Evolutionary conservation across 2,329 filamentous ascomycete species (phyloP).

Genomic region (Eutypella sp.): DNA sequence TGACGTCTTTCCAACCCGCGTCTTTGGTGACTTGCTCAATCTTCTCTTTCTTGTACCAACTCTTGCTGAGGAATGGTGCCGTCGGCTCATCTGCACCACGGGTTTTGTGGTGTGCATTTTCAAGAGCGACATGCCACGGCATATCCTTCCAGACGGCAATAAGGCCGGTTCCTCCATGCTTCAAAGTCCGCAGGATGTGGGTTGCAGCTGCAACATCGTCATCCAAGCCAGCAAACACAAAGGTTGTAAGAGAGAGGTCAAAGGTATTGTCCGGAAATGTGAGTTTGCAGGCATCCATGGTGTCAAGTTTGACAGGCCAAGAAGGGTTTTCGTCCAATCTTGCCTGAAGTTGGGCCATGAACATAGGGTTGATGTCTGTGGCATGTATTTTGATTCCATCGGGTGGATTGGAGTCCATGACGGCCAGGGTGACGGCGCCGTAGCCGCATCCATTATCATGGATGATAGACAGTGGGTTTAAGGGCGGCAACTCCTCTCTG

Average conservation of each 20-base stretch:
- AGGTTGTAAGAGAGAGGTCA: slow-evolving; percentile 8
- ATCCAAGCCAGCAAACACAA: slow-evolving; percentile 5
- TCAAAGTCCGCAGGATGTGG: slow-evolving; percentile 8
- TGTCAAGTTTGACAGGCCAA: slow-evolving; percentile 7
- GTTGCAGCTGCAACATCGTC: slow-evolving; percentile 6
- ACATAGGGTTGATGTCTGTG: slow-evolving; percentile 6
- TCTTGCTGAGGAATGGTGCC: slow-evolving; percentile 6
- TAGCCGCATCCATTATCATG: slow-evolving; percentile 13
- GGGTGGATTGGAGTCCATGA: slow-evolving; percentile 7
- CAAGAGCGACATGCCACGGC: slow-evolving; percentile 8
- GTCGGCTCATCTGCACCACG: slow-evolving; percentile 8
- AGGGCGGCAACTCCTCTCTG: slow-evolving; percentile 4
- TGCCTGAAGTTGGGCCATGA: slow-evolving; percentile 4
- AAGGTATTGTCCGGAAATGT: slow-evolving; percentile 9
- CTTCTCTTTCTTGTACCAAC: slow-evolving; percentile 5
- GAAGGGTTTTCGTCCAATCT: slow-evolving; percentile 2
- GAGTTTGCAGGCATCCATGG: slow-evolving; percentile 8
- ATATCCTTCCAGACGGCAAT: slow-evolving; percentile 9
- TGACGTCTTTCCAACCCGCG: slow-evolving; percentile 3
- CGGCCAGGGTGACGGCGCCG: slow-evolving; percentile 7
- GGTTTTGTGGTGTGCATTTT: slow-evolving; percentile 6
- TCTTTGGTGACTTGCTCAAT: slow-evolving; percentile 1
- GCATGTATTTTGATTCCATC: slow-evolving; percentile 6
- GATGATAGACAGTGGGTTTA: slow-evolving; percentile 4
- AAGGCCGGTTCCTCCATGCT: slow-evolving; percentile 5